Base-by-base conservation (phyloP, 805 yeast species). In the Saccharomycopsis synnaedendra region DNA sequence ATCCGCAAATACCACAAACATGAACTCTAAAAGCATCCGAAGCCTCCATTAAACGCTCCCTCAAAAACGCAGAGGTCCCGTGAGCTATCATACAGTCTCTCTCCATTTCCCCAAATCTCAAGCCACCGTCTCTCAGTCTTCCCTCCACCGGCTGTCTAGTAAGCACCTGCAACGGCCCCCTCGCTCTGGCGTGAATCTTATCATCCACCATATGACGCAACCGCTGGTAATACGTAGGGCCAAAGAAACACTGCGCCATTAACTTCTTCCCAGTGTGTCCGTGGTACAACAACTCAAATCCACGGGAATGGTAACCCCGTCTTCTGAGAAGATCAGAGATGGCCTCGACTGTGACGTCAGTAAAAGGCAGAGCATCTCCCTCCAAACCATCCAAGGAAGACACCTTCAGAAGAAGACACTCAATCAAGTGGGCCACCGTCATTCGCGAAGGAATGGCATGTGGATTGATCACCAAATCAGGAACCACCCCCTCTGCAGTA, bases 31-130 rank as follows among this genome's bases (percentile, higher is more conserved):
- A 93, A 1, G 97, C 97, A 71, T 93, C 99, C 0, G 97, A 90
- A 8, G 97, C 96, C 67, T 93, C 97, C 97, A 93, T 90, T 65
- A 93, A 73, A 65, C 99, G 78, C 70, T 93, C 99, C 67, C 90
- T 88, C 71, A 93, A 76, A 73, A 93, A 90, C 5, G 97, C 94
- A 3, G 98, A 97, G 9, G 97, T 97, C 65, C 99, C 99, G 64
- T 93, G 97, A 2, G 99, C 98, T 74, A 93, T 93, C 97, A 93
- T 90, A 83, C 99, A 93, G 75, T 93, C 99, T 73, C 99, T 86
- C 70, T 93, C 99, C 99, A 93, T 93, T 68, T 90, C 98, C 62
- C 98, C 98, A 77, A 90, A 89, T 69, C 98, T 86, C 65, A 90
- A 74, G 58, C 98, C 98, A 78, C 98, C 98, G 68, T 93, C 97